These are phyloP conservation scores for Gamarada debralockiae DNA, from an alignment of 495 filamentous ascomycete species.

Conservation along the genomic window DNA sequence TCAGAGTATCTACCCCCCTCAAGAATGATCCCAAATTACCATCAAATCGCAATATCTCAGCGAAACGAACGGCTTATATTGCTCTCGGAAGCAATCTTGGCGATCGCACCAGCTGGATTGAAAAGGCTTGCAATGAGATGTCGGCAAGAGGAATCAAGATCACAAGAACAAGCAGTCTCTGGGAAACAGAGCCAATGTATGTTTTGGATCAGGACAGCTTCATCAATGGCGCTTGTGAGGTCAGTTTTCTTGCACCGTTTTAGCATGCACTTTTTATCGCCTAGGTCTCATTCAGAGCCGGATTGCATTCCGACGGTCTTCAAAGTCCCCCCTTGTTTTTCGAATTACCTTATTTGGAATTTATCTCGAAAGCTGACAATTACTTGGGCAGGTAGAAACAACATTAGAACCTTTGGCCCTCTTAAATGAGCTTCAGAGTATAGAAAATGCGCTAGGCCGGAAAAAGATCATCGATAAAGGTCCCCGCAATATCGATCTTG, in stretches of 20 bases:
- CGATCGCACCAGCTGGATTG: slow-evolving; percentile 78
- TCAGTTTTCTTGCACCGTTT: not conserved
- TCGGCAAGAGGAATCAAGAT: slow-evolving; percentile 65
- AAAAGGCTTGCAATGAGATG: slow-evolving; percentile 76
- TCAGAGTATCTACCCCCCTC: not conserved
- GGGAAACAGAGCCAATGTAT: slow-evolving; percentile 97
- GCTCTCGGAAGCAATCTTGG: slow-evolving; percentile 93
- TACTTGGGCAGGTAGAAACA: slow-evolving; percentile 67
- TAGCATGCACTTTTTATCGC: too few species aligned
- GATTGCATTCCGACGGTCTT: too few species aligned
- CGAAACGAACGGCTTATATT: slow-evolving; percentile 55
- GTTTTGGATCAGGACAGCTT: slow-evolving; percentile 83
- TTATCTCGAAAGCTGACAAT: not conserved
- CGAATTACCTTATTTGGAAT: not conserved
- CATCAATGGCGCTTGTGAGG: slow-evolving; percentile 88
- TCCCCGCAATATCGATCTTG: slow-evolving; percentile 88
- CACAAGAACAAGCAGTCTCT: slow-evolving; percentile 78
- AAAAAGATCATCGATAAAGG: slow-evolving; percentile 89
- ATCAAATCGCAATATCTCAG: not conserved
- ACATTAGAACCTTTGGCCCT: slow-evolving; percentile 68
- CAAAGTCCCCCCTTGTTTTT: not conserved
- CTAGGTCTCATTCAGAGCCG: too few species aligned
- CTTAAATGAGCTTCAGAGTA: slow-evolving; percentile 73
- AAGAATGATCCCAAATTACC: not conserved
- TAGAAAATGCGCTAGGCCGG: slow-evolving; percentile 75